Base-by-base conservation (phyloP, 2,329 filamentous ascomycete species). In the Diaporthe longicolla region DNA sequence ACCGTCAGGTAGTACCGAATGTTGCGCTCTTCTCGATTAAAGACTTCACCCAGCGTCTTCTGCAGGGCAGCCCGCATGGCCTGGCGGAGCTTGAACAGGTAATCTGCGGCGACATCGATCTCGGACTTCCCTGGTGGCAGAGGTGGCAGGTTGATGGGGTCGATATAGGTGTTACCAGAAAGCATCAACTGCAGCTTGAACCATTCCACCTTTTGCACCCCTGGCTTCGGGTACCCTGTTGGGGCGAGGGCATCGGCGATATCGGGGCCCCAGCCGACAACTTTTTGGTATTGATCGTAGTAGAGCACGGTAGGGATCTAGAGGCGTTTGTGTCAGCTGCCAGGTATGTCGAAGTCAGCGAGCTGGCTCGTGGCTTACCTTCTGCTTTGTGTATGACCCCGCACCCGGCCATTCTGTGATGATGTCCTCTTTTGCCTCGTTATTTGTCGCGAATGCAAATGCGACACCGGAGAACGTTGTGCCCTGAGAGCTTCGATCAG, bases 101-200 rank as follows among this genome's bases (percentile, higher is more conserved):
- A 99, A 83, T 98, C 97, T 83, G 97, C 97, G n/a, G 97, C 96
- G 69, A 98, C 97, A 85, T 99, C 97, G 84, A 98, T 98, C 85
- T 98, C 97, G 35, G 96, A 98, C 88, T 98, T 98, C 84, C 97
- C 97, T 59, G 96, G 95, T 63, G 97, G 97, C 82, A 98, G 93
- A 77, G 97, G 97, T 63, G 97, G 97, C 78, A 99, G 91, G 89
- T 98, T 98, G 87, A 98, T 98, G 76, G 97, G 97, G 84, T 98
- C 97, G 82, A 98, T 98, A 84, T 98, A 98, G 58, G 97, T 98
- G 88, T 98, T 98, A 77, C 97, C 97, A 75, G 95, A 98, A 76
- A 98, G 90, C 97, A 98, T 98, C 73, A 99, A 91, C 86, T 99
- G 97, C 78, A 99, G 90, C 88, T 98, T 98, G 90, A 99, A 98